Percentiles rank a stretch among this genome's conserved stretches.
Evolutionary conservation across 331 rosid species (phyloP).

Genomic region (Rhamnella rubrinervis): DNA sequence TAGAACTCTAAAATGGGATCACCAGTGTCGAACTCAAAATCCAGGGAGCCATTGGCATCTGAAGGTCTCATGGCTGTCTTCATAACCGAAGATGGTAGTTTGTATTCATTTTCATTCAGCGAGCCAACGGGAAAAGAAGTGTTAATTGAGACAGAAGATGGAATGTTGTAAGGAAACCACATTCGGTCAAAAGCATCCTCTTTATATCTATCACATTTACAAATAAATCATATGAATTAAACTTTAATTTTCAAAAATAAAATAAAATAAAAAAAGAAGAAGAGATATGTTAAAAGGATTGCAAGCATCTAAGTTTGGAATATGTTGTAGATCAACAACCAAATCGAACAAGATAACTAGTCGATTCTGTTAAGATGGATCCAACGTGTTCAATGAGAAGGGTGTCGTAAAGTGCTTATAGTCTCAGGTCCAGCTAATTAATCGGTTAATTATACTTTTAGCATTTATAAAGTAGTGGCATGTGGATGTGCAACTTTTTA

Average conservation of each 20-base stretch:
- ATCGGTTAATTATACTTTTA: no score
- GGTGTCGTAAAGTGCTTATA: no score
- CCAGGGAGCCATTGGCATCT: not conserved
- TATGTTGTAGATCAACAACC: no score
- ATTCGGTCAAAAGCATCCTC: constrained; percentile 20
- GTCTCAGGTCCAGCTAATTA: no score
- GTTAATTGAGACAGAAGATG: not conserved
- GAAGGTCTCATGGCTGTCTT: not conserved
- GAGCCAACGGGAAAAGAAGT: not conserved
- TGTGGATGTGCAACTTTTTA: no score
- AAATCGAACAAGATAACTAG: no score
- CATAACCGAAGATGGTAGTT: constrained; percentile 10
- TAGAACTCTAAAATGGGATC: constrained; percentile 2
- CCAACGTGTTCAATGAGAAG: no score
- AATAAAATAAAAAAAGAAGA: not conserved
- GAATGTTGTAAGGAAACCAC: not conserved
- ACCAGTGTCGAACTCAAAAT: not conserved
- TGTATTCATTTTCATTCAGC: not conserved
- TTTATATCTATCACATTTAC: constrained; percentile 4
- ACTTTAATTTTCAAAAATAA: not conserved
- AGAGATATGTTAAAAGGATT: not conserved
- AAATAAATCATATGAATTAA: not conserved
- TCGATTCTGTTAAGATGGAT: no score
- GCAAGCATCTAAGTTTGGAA: not conserved
- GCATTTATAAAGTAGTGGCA: no score